Percentiles rank a stretch among this genome's conserved stretches.
phyloP scores from a whole-genome alignment of 176 grass and related monocot species.

The Eragrostis nindensis region DNA sequence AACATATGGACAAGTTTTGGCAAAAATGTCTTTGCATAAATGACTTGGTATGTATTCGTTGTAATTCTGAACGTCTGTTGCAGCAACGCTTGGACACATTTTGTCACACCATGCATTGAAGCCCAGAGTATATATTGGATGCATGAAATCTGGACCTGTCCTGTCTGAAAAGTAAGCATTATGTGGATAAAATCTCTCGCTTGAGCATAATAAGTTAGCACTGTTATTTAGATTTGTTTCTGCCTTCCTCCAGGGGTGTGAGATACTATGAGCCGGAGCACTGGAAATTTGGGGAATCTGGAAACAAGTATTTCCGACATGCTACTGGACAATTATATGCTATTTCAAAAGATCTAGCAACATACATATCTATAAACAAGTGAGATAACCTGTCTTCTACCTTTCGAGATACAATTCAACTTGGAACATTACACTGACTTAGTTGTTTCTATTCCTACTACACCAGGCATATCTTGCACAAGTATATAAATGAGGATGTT shows the following conservation, averaged over 20 bases:
- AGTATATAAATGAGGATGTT: slow-evolving; percentile 90
- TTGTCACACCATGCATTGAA: slow-evolving; percentile 67
- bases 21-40: not conserved
- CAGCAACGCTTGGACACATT: slow-evolving; percentile 66
- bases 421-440: slow-evolving; percentile 32
- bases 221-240: slow-evolving; percentile 1
- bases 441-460: slow-evolving; percentile 15
- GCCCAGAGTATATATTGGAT: slow-evolving; percentile 91
- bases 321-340: slow-evolving; percentile 75
- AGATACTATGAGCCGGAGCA: slow-evolving; percentile 73
- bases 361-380: slow-evolving; percentile 80
- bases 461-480: slow-evolving; percentile 76
- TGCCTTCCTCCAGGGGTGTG: slow-evolving; percentile 54
- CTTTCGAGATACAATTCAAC: not conserved
- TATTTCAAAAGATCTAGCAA: slow-evolving; percentile 74
- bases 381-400: slow-evolving; percentile 34
- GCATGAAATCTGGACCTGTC: slow-evolving; percentile 97
- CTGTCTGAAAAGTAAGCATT: slow-evolving; percentile 79
- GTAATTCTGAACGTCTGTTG: slow-evolving; percentile 23
- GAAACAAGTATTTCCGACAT: slow-evolving; percentile 77
- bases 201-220: not conserved
- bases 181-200: not conserved
- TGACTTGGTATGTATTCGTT: not conserved
- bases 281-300: slow-evolving; percentile 73
- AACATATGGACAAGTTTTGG: not conserved